Evolutionary conservation across 495 filamentous ascomycete species (phyloP), one percentile per base, ranked within the genome.

Genomic region (Extremus antarcticus): DNA sequence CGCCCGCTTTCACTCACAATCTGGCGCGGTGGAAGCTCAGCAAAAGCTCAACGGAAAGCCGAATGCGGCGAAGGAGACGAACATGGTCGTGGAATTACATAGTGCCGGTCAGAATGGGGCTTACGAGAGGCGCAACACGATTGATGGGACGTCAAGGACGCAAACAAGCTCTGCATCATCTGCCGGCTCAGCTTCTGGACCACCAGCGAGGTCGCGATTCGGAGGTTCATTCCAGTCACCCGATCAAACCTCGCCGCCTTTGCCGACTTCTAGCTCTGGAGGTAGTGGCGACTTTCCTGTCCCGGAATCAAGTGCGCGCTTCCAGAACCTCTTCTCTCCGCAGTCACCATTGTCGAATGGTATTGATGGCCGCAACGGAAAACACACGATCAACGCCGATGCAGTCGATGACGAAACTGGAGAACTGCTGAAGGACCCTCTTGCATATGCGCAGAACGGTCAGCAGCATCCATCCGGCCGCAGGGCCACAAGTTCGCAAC

Each of bases 341-440:
- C 85, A 90, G 62, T 94, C 88, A 21, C 86, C 88, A 10, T 84
- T 92, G 55, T 84, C 81, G 39, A 88, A 86, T 62, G 80, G 86
- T 47, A 74, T 88, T 10, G 73, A 76, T 43, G 84, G 88, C 52
- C 77, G 80, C 23, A 79, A 80, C 19, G 86, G 90, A 52, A 95
- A 91, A 68, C 81, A 83, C 1, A 77, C 94, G 51, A 95, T 95
- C 60, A 88, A 86, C 62, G 82, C 89, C 63, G 88, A 94, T 63
- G 69, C 77, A 13, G 76, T 79, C 9, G 88, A 85, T 54, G 89
- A 94, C 60, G 90, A 95, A 63, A 90, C 88, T 0, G 84, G 85
- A 4, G 84, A 90, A 63, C 71, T 94, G 11, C 74, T 94, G 10
- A 88, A 89, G 52, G 86, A 95, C 65, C 84, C 88, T 1, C 79